These are phyloP conservation scores for Alternaria arborescens DNA, from an alignment of 2,329 filamentous ascomycete genomes.

Conservation along the genomic window DNA sequence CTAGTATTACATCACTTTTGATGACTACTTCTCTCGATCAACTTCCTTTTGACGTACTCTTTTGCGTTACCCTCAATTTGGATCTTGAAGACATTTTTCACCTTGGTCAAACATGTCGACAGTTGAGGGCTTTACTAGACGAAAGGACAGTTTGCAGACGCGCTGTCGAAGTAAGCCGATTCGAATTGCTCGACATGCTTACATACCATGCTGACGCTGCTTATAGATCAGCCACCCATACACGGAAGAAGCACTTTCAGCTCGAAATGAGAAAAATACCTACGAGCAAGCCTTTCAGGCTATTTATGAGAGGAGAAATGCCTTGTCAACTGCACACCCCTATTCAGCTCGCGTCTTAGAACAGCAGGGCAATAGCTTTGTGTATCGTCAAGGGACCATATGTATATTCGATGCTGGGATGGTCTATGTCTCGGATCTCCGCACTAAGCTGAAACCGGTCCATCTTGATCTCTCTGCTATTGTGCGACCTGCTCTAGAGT, in stretches of 20 bases:
- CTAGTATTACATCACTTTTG: conserved; percentile 9
- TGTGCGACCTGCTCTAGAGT: conserved; percentile 18
- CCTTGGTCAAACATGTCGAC: conserved; percentile 62
- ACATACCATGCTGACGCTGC: conserved; percentile 5
- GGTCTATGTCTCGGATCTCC: conserved; percentile 68
- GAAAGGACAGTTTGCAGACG: conserved; percentile 66
- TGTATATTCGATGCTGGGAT: conserved; percentile 66
- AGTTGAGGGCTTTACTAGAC: conserved; percentile 61
- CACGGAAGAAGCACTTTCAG: conserved; percentile 57
- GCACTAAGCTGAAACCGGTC: conserved; percentile 35
- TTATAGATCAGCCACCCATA: conserved; percentile 53
- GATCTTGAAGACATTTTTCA: conserved; percentile 67
- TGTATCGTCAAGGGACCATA: conserved; percentile 70
- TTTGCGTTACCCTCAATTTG: conserved; percentile 64
- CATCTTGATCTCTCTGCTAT: conserved; percentile 32
- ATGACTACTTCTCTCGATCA: conserved; percentile 51
- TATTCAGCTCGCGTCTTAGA: conserved; percentile 69
- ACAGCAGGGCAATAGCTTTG: conserved; percentile 64
- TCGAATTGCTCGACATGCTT: conserved; percentile 12
- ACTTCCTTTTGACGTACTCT: conserved; percentile 72
- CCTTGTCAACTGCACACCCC: conserved; percentile 68
- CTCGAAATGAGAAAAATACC: conserved; percentile 46
- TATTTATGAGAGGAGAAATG: conserved; percentile 67
- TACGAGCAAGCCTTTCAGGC: conserved; percentile 67
- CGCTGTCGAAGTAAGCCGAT: conserved; percentile 63